Evolutionary conservation across 2,329 filamentous ascomycete genomes (phyloP).

Genomic region (Fusarium sp.): DNA sequence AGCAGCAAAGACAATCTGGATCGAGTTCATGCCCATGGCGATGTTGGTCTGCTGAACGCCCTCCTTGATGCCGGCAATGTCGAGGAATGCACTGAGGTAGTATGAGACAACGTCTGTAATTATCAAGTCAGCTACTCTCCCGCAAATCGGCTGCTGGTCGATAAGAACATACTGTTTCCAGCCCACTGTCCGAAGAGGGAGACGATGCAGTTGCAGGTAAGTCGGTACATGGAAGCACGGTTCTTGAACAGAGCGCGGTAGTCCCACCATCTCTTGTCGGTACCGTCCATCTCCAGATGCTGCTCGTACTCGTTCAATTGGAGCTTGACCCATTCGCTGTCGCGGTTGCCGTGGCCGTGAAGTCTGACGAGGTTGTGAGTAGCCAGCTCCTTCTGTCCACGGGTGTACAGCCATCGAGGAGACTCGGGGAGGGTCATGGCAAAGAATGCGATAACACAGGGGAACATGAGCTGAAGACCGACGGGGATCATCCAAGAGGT

Average conservation of each 20-base stretch:
- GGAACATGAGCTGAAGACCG: conserved; percentile 53
- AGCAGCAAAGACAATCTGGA: conserved; percentile 59
- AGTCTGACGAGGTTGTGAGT: conserved; percentile 49
- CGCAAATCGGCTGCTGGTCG: not conserved
- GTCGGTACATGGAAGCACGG: conserved; percentile 53
- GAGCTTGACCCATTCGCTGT: conserved; percentile 46
- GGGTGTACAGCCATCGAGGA: conserved; percentile 54
- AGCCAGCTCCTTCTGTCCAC: conserved; percentile 45
- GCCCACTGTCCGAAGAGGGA: conserved; percentile 59
- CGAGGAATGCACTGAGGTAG: conserved; percentile 59
- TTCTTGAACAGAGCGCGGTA: conserved; percentile 56
- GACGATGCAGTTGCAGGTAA: conserved; percentile 55
- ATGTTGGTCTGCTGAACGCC: conserved; percentile 55
- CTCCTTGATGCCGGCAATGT: conserved; percentile 58
- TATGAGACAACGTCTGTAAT: conserved; percentile 53
- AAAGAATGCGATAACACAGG: conserved; percentile 47
- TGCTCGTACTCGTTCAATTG: conserved; percentile 57
- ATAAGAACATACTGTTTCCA: conserved; percentile 44
- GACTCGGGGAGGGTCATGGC: conserved; percentile 48
- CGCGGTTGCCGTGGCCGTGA: conserved; percentile 55
- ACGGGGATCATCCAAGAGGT: conserved; percentile 53
- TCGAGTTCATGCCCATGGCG: conserved; percentile 57
- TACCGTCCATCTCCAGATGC: conserved; percentile 54
- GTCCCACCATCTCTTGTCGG: conserved; percentile 60
- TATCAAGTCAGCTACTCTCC: not conserved